Evolutionary conservation across 805 yeast species (phyloP).

Genomic region (Priceomyces medius): DNA sequence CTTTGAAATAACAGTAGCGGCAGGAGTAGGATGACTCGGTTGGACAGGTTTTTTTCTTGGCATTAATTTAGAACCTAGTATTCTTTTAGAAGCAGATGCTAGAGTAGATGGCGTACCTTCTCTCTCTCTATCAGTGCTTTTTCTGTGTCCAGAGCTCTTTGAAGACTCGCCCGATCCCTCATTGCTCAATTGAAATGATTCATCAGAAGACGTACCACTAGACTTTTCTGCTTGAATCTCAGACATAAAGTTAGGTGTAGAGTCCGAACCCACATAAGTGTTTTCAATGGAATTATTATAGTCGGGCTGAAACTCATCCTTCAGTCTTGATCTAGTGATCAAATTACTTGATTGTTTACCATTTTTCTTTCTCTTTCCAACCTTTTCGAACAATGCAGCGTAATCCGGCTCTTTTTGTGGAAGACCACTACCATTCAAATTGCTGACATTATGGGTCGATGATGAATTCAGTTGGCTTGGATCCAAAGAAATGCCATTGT

Average conservation of each 20-base stretch:
- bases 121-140: background rate
- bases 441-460: constrained; percentile 2
- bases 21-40: background rate
- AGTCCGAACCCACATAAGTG: background rate
- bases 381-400: constrained; percentile 43
- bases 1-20: constrained; percentile 17
- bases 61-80: constrained; percentile 39
- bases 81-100: constrained; percentile 38
- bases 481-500: constrained; percentile 13
- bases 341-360: constrained; percentile 21
- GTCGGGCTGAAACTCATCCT: constrained; percentile 16
- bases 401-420: constrained; percentile 35
- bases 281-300: background rate
- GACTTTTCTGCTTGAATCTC: constrained; percentile 8
- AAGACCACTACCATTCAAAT: constrained; percentile 7
- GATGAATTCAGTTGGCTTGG: constrained; percentile 17
- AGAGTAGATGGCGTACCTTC: constrained; percentile 15
- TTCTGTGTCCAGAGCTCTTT: background rate
- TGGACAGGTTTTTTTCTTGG: constrained; percentile 24
- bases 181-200: background rate
- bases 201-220: constrained; percentile 11
- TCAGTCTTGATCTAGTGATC: constrained; percentile 24
- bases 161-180: background rate
- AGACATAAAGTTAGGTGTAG: background rate
- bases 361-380: constrained; percentile 38